Base-by-base conservation (phyloP, 164 flowering plant genomes). In the Saururus chinensis region DNA sequence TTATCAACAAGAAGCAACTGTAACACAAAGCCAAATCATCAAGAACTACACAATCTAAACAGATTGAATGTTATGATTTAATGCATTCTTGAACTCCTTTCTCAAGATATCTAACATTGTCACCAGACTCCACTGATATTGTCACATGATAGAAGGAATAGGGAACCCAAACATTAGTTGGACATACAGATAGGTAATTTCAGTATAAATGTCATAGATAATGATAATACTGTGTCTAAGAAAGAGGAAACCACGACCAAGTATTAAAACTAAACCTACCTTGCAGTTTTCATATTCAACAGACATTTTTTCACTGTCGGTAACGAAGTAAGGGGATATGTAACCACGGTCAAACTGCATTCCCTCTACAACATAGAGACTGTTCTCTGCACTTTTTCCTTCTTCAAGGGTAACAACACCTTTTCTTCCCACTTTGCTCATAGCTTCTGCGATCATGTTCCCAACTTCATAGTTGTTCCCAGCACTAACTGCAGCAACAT, bases 261-360 rank as follows among this genome's bases (percentile, higher is more conserved):
- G 6, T 30, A 30, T 30, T 30, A 2, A 30, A 30, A 30, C 37
- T 30, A 17, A 10, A 60, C 62, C 14, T 35, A 90, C 97, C 89
- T 95, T 89, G 83, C 96, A 93, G 76, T 91, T 91, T 55, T 95
- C 97, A 67, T 65, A 95, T 68, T 95, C 99, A 64, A 86, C 96
- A 0, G 88, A 40, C 96, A 89, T 91, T 72, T 91, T 95, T 78
- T 95, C 97, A 62, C 86, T 82, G 58, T 95, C 97, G 19, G 97
- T 95, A 0, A 95, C 96, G 65, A 95, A 95, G 70, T 91, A 91
- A 22, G 99, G 99, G 57, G 99, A 89, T 65, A 89, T 84, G 61
- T 87, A 95, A 41, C 99, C 99, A 61, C 97, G 89, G 23, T 91
- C 97, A 73, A 95, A 95, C 65, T 95, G 97, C 99, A 91, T 95